Base-by-base conservation (phyloP, 257 asterid genomes). In the Cruciata laevipes region DNA sequence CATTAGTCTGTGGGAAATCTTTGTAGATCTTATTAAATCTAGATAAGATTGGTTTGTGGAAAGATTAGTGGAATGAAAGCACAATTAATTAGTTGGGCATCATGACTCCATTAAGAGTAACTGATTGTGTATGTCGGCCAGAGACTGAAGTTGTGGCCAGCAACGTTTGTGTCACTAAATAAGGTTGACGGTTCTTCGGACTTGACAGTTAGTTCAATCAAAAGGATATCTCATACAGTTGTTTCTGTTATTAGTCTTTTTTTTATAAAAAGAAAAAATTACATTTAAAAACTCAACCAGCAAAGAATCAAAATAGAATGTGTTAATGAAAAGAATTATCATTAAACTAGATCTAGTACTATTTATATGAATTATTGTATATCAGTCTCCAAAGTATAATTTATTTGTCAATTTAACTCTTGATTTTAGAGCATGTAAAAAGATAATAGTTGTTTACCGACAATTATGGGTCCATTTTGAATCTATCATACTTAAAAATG, bases 171-270 rank as follows among this genome's bases (percentile, higher is more conserved):
- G 23, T 31, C 51, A 18, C 31, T 31, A 38, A 67, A n/a, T 58
- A 42, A 30, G 20, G 62, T 51, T 30, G 51, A 67, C 71, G 4
- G 8, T 47, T 30, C 11, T 21, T 18, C 31, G n/a, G 62, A 67
- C 33, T 67, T 67, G 71, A 52, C 63, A 67, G 71, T 67, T 52
- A 52, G 71, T 67, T 67, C 52, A 67, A 52, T 67, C 71, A 67
- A 42, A 9, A 25, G 20, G 63, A 67, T 52, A 51, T 31, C 55
- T 16, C 42, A n/a, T 55, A 4, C 25, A 10, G 5, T 10, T 13
- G 7, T 57, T 57, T 57, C 16, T 57, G 23, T 9, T 12, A 7
- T 58, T n/a, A n/a, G n/a, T 25, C 30, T 9, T 56, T 23, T 56
- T n/a, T n/a, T n/a, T n/a, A n/a, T n/a, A n/a, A n/a, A n/a, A n/a